phyloP scores from a whole-genome alignment of 2,329 filamentous ascomycete species.

The Aspergillus piperis region DNA sequence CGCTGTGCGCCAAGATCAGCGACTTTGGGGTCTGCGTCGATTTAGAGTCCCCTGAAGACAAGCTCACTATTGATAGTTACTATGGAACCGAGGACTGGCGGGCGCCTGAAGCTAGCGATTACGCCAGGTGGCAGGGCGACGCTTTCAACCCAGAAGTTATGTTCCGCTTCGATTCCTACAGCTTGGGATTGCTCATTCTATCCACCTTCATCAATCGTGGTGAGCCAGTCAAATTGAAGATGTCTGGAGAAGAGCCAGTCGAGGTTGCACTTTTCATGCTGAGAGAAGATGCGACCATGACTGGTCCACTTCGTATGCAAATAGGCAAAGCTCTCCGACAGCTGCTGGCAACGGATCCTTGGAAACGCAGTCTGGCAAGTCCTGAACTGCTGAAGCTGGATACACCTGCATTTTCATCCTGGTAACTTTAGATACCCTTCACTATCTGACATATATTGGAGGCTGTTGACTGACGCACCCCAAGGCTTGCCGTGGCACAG shows the following conservation, averaged over 20 bases:
- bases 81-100: conserved; percentile 28
- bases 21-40: conserved; percentile 35
- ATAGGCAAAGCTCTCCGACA: conserved; percentile 21
- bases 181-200: conserved; percentile 27
- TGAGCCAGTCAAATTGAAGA: conserved; percentile 14
- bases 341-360: conserved; percentile 27
- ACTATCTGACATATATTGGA: too few species aligned
- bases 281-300: conserved; percentile 18
- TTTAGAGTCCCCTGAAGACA: conserved; percentile 22
- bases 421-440: conserved; percentile 15
- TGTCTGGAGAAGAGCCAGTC: conserved; percentile 13
- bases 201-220: conserved; percentile 27
- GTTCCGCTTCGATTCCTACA: conserved; percentile 32
- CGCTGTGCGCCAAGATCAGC: conserved; percentile 30
- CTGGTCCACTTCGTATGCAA: conserved; percentile 20
- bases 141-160: conserved; percentile 27
- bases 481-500: conserved; percentile 24
- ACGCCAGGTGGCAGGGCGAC: conserved; percentile 11
- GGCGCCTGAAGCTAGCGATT: conserved; percentile 23
- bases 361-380: conserved; percentile 22
- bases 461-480: too few species aligned
- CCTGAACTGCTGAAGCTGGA: conserved; percentile 24
- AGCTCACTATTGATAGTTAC: conserved; percentile 27
- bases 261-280: conserved; percentile 18
- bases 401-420: conserved; percentile 22